Percentiles rank a stretch among this genome's conserved stretches.
Evolutionary conservation across 495 filamentous ascomycete genomes (phyloP).

Genomic region (Penicillium desertorum): DNA sequence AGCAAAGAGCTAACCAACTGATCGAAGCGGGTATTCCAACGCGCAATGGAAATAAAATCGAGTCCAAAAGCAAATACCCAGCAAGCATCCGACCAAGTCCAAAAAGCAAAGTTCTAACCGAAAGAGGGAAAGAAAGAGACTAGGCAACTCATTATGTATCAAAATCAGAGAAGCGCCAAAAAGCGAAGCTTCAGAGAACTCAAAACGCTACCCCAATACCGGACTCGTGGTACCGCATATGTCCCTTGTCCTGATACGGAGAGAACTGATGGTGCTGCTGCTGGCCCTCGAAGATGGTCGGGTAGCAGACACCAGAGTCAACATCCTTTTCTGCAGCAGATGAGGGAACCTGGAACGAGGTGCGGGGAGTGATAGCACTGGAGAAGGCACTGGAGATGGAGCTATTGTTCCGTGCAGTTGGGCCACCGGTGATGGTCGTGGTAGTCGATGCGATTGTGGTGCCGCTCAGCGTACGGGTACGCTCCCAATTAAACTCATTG

Average conservation of each 20-base stretch:
- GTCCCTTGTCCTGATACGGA: conserved; percentile 22
- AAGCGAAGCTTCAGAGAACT: conserved; percentile 1
- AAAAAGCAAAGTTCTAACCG: not conserved
- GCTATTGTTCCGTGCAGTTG: conserved; percentile 20
- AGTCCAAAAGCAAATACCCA: not conserved
- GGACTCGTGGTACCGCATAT: conserved; percentile 26
- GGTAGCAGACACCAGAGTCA: conserved; percentile 21
- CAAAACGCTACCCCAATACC: conserved; percentile 42
- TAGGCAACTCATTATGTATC: not conserved
- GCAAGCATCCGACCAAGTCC: not conserved
- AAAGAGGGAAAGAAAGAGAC: not conserved
- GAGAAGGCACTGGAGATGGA: conserved; percentile 36
- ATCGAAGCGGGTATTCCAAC: conserved; percentile 20
- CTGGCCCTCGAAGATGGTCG: conserved; percentile 34
- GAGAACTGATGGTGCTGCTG: conserved; percentile 22
- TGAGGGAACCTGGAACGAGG: conserved; percentile 25
- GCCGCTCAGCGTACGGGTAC: conserved; percentile 43
- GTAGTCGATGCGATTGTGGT: conserved; percentile 38
- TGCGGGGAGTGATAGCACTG: conserved; percentile 25
- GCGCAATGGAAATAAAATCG: not conserved
- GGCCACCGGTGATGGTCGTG: conserved; percentile 25
- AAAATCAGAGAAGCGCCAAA: not conserved
- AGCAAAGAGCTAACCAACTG: conserved; percentile 10
- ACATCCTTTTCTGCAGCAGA: conserved; percentile 27
- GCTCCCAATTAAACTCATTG: conserved; percentile 31